phyloP scores from a whole-genome alignment of 768 basidiomycete genomes.

The Russula griseocarnosa region DNA sequence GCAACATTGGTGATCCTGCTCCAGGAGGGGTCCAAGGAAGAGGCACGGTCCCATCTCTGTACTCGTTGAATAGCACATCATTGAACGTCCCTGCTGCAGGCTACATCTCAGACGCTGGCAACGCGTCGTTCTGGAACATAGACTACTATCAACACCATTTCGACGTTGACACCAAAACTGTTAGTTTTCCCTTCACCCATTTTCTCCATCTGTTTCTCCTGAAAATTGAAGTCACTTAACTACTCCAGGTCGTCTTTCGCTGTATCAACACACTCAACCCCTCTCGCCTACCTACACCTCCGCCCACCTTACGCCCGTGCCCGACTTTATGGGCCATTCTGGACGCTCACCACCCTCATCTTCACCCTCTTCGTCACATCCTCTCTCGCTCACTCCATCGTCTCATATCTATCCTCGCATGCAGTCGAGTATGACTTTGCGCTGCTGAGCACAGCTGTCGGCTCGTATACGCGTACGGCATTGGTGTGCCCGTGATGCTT shows the following conservation, averaged over 20 bases:
- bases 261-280: slow-evolving; percentile 78
- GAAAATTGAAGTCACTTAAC: not conserved
- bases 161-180: slow-evolving; percentile 79
- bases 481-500: slow-evolving; percentile 73
- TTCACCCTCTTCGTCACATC: slow-evolving; percentile 92
- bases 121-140: slow-evolving; percentile 60
- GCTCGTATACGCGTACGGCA: slow-evolving; percentile 83
- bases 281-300: slow-evolving; percentile 59
- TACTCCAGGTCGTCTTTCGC: slow-evolving; percentile 61
- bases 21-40: slow-evolving; percentile 11
- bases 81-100: slow-evolving; percentile 40
- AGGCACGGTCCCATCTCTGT: slow-evolving; percentile 13
- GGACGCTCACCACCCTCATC: slow-evolving; percentile 94
- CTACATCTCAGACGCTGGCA: slow-evolving; percentile 55
- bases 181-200: slow-evolving; percentile 31
- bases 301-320: slow-evolving; percentile 57
- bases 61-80: not conserved
- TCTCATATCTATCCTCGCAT: slow-evolving; percentile 72
- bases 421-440: slow-evolving; percentile 82
- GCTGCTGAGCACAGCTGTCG: slow-evolving; percentile 75
- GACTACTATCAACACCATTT: slow-evolving; percentile 89
- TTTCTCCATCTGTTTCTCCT: not conserved
- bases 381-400: slow-evolving; percentile 82
- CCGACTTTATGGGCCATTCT: slow-evolving; percentile 90
- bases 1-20: slow-evolving; percentile 5